A percentile compares a stretch with the other conserved stretches of the same genome.
Conservation (phyloP, 768 basidiomycete species). For the Coprinopsis strossmayeri region DNA sequence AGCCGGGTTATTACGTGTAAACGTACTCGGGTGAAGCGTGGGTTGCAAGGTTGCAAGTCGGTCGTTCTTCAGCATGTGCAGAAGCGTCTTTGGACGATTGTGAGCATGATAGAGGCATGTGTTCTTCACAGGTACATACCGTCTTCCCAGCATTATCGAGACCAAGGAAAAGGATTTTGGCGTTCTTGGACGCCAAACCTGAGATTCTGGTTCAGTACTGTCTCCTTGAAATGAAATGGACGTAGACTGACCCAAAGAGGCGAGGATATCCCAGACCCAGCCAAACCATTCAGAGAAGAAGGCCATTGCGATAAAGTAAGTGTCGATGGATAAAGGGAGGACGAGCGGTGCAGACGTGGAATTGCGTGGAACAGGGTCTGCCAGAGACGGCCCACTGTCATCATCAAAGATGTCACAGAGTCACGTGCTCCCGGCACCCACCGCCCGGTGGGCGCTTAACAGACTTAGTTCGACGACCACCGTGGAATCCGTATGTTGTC, state of each 20-base stretch:
- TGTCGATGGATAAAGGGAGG: constrained; percentile 6
- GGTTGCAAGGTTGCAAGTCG: constrained; percentile 95
- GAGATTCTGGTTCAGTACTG: constrained; percentile 8
- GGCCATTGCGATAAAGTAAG: constrained; percentile 35
- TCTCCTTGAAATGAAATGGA: constrained; percentile 10
- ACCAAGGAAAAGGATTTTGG: constrained; percentile 98
- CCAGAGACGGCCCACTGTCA: not conserved
- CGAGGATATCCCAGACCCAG: constrained; percentile 97
- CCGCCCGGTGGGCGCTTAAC: no score
- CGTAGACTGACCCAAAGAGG: constrained; percentile 71
- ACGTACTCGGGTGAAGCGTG: constrained; percentile 93
- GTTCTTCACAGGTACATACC: constrained; percentile 40
- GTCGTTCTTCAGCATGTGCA: constrained; percentile 99
- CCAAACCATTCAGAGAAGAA: constrained; percentile 94
- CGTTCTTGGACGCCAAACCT: constrained; percentile 96
- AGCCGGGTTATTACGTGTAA: constrained; percentile 10
- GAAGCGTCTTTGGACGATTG: constrained; percentile 59
- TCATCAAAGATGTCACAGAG: not conserved
- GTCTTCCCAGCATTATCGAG: constrained; percentile 99
- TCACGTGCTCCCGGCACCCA: not conserved
- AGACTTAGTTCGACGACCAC: no score
- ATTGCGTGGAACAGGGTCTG: constrained; percentile 10
- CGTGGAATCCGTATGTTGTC: no score
- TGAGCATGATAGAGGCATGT: not conserved
- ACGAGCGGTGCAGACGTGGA: constrained; percentile 17